Percentiles rank a stretch among this genome's conserved stretches.
Conservation (phyloP, 202 grass and related monocot genomes). For the Miscanthus sacchariflorus region DNA sequence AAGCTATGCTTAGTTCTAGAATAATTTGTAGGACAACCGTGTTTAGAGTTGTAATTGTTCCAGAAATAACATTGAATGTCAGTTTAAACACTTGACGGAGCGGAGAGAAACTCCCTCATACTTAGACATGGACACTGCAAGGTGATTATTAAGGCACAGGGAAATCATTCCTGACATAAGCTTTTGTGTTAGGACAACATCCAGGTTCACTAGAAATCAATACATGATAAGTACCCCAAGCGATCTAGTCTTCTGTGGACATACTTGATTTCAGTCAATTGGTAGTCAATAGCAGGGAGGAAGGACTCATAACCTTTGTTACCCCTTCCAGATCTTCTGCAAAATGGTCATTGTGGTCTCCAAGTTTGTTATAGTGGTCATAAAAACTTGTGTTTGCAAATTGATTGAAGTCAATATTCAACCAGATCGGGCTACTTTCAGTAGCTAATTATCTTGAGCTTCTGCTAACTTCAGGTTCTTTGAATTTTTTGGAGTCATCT, state of each 20-base stretch:
- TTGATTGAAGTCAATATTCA: slow-evolving; percentile 5
- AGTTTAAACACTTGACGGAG: not conserved
- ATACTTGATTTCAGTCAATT: not conserved
- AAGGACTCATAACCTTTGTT: not conserved
- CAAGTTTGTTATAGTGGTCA: not conserved
- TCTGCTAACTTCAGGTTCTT: not conserved
- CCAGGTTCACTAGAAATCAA: not conserved
- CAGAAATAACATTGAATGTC: not conserved
- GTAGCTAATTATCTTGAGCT: not conserved
- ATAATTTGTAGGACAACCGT: not conserved
- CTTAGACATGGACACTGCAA: not conserved
- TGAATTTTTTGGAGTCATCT: not conserved
- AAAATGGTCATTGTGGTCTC: not conserved
- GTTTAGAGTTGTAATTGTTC: not conserved
- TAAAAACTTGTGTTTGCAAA: not conserved
- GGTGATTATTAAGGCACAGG: not conserved
- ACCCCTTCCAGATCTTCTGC: not conserved
- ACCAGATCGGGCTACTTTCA: not conserved
- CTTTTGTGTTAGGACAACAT: not conserved
- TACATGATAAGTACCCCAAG: not conserved
- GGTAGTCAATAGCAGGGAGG: not conserved
- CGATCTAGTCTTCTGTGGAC: not conserved
- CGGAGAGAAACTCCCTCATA: not conserved
- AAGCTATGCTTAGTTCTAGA: not conserved
- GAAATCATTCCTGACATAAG: not conserved